phyloP scores from a whole-genome alignment of 2,329 filamentous ascomycete genomes.

The Fusarium pseudonygamai region DNA sequence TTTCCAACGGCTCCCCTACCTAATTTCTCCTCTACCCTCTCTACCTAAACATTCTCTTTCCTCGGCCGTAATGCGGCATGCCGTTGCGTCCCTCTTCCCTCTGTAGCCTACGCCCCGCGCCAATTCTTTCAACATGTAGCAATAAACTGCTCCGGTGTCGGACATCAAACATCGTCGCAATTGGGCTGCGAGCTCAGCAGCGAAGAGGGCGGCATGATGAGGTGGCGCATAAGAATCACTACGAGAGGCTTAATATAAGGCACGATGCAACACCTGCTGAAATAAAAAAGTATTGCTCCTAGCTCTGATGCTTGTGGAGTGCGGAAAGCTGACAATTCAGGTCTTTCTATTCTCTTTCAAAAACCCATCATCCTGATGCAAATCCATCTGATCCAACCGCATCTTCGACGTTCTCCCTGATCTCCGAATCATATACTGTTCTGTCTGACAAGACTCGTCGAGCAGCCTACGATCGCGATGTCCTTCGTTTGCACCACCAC shows the following conservation, averaged over 20 bases:
- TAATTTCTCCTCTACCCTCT: neutral
- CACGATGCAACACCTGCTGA: constrained; percentile 75
- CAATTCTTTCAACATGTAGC: constrained; percentile 33
- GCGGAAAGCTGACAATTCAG: constrained; percentile 47
- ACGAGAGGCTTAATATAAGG: constrained; percentile 81
- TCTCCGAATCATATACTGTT: constrained; percentile 84
- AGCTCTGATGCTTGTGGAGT: neutral
- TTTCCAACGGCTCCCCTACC: neutral
- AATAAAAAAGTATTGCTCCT: constrained; percentile 77
- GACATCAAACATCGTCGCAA: neutral
- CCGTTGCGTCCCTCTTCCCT: constrained; percentile 55
- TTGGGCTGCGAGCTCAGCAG: constrained; percentile 21
- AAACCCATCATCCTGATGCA: constrained; percentile 90
- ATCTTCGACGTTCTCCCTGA: constrained; percentile 78
- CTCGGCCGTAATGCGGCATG: constrained; percentile 69
- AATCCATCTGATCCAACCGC: constrained; percentile 81
- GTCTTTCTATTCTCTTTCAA: constrained; percentile 90
- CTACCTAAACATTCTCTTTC: neutral
- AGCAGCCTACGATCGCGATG: constrained; percentile 80
- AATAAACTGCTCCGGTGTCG: constrained; percentile 36
- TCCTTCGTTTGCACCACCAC: constrained; percentile 55
- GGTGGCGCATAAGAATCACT: constrained; percentile 68
- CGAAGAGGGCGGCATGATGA: constrained; percentile 31
- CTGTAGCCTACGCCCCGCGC: constrained; percentile 36
- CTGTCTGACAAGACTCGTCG: constrained; percentile 80